Evolutionary conservation across 2,329 filamentous ascomycete species (phyloP), one percentile per base, ranked within the genome.

Genomic region (Cordyceps fumosorosea): DNA sequence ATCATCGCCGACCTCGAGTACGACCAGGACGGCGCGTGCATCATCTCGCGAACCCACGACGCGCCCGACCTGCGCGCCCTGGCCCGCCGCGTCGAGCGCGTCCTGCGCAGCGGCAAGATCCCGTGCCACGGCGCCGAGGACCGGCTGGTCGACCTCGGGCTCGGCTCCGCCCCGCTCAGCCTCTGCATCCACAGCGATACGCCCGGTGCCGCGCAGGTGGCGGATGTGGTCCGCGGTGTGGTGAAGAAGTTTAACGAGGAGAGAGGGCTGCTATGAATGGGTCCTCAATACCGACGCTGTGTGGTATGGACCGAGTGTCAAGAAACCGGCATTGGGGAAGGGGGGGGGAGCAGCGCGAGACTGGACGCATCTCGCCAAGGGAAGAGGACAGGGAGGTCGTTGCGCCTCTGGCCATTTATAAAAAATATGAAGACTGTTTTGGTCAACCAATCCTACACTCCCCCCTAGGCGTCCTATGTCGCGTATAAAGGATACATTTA

Each of bases 1-100:
- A 40, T 58, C 44, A 58, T 58, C 24, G 56, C 56, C 20, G 56
- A 58, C 29, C 56, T 58, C 32, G 56, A 58, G n/a, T 58, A 58
- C 45, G 45, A 50, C 56, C n/a, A 20, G n/a, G 16, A 48, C 32
- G 56, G 56, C 20, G 29, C 34, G 8, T 58, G 56, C 56, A 51
- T 58, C 56, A 58, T 58, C 24, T 51, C 56, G n/a, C 44, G 56
- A 3, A 51, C 56, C n/a, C 56, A 58, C 32, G 56, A 50, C 44
- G 56, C 56, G 4, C n/a, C 20, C 29, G 34, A 58, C 34, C 11
- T 51, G n/a, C 11, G 16, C 22, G 56, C 32, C 20, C 29, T 58
- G 44, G 12, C 29, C 24, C 10, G 7, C 10, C 56, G 56, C 22
- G 26, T 58, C 18, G 20, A 22, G 0, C 20, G 24, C 16, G 45